These are phyloP conservation scores for Heritiera fomes DNA, from an alignment of 345 rosid genomes.

Conservation along the genomic window DNA sequence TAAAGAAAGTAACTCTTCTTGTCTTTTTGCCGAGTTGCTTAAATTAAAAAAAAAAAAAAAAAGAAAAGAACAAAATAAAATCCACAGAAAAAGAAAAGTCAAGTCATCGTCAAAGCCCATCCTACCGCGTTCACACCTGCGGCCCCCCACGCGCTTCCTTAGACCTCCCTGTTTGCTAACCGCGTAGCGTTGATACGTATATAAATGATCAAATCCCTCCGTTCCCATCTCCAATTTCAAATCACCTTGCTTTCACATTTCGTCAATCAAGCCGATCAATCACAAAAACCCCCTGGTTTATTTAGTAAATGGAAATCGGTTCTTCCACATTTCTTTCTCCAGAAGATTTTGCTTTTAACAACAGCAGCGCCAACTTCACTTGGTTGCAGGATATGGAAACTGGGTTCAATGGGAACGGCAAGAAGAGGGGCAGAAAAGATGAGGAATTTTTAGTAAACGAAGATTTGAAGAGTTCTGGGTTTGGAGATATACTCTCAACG, in stretches of 20 bases:
- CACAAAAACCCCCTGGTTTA: neutral
- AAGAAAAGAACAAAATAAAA: too few species aligned
- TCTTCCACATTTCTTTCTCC: conserved; percentile 19
- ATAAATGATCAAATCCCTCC: neutral
- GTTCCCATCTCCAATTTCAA: conserved; percentile 1
- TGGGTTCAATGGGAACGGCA: conserved; percentile 9
- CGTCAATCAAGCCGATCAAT: neutral
- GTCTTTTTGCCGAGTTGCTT: too few species aligned
- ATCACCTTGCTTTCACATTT: neutral
- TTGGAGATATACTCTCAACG: conserved; percentile 10
- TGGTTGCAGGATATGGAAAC: conserved; percentile 11
- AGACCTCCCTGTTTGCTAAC: neutral
- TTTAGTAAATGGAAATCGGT: neutral
- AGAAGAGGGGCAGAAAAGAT: neutral
- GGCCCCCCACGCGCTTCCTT: conserved; percentile 9
- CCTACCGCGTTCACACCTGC: conserved; percentile 12
- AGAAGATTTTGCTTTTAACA: neutral
- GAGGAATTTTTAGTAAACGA: neutral
- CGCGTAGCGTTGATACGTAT: neutral
- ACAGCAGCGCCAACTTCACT: neutral
- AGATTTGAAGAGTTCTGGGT: neutral
- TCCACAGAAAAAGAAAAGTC: neutral
- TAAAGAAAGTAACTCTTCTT: too few species aligned
- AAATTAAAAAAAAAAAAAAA: too few species aligned
- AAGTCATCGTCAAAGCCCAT: conserved; percentile 1